Conservation (phyloP, 2,329 filamentous ascomycete species). For the Diaporthe australafricana region DNA sequence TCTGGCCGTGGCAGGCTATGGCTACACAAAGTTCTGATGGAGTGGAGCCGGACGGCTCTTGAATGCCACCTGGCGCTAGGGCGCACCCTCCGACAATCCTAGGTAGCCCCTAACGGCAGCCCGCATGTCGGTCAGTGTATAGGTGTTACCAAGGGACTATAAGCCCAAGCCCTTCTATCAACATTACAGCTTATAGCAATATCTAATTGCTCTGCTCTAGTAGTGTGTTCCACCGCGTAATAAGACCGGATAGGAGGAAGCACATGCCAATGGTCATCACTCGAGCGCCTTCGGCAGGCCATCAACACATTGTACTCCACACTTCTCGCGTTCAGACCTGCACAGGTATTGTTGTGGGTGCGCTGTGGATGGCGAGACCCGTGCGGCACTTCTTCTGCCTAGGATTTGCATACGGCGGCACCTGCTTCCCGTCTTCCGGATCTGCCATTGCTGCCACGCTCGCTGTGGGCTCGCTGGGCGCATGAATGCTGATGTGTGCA, state of each 20-base stretch:
- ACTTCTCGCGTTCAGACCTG: constrained; percentile 8
- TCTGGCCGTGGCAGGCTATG: not conserved
- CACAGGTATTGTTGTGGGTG: not conserved
- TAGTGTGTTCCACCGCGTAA: not conserved
- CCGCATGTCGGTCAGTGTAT: not conserved
- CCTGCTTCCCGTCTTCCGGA: constrained; percentile 14
- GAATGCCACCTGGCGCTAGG: constrained; percentile 10
- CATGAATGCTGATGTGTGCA: constrained; percentile 22
- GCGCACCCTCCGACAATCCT: not conserved
- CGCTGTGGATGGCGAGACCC: not conserved
- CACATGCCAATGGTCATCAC: not conserved
- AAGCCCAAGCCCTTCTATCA: not conserved
- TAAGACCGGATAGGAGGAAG: not conserved
- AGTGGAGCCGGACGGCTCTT: constrained; percentile 16
- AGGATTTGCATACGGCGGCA: constrained; percentile 24
- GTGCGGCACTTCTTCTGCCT: not conserved
- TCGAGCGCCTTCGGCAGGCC: no score
- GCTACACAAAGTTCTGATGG: constrained; percentile 28
- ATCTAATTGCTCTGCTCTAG: not conserved
- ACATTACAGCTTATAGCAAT: not conserved
- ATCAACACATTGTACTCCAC: not conserved
- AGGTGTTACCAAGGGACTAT: not conserved
- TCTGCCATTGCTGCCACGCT: not conserved
- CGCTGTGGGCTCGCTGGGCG: constrained; percentile 20
- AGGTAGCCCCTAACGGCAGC: constrained; percentile 19